Conservation (phyloP, 2,329 filamentous ascomycete genomes). For the Rutstroemia sp. region DNA sequence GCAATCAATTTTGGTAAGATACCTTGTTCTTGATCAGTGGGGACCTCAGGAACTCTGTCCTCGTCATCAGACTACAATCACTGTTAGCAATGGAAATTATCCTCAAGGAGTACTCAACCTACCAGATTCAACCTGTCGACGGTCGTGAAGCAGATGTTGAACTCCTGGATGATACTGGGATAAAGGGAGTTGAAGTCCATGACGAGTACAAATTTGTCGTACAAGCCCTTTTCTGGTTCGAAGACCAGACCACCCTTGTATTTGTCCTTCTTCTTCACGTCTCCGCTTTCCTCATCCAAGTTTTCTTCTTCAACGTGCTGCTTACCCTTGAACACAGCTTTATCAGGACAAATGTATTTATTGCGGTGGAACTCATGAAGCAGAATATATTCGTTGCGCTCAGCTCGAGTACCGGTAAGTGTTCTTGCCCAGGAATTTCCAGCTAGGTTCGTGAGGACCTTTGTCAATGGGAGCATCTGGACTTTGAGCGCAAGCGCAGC, state of each 20-base stretch:
- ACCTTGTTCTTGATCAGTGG: constrained; percentile 68
- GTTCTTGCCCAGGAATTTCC: constrained; percentile 98
- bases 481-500: constrained; percentile 82
- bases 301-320: constrained; percentile 65
- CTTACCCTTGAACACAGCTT: constrained; percentile 72
- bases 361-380: constrained; percentile 94
- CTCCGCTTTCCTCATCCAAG: constrained; percentile 60
- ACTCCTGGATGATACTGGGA: constrained; percentile 99
- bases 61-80: constrained; percentile 61
- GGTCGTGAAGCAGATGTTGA: constrained; percentile 98
- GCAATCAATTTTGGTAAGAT: constrained; percentile 87
- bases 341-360: constrained; percentile 97
- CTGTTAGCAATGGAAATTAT: constrained; percentile 12
- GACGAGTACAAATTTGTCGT: constrained; percentile 96
- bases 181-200: constrained; percentile 99
- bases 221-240: constrained; percentile 93
- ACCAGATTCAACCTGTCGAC: constrained; percentile 71
- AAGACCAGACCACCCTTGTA: constrained; percentile 98
- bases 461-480: constrained; percentile 88
- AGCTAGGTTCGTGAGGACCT: constrained; percentile 90
- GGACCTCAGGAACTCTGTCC: constrained; percentile 83
- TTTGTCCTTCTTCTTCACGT: constrained; percentile 96
- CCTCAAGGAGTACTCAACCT: constrained; percentile 31
- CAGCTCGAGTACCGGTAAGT: constrained; percentile 87
- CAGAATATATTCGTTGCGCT: constrained; percentile 98